phyloP scores from a whole-genome alignment of 2,329 filamentous ascomycete species.

The Botryosphaeria dothidea region DNA sequence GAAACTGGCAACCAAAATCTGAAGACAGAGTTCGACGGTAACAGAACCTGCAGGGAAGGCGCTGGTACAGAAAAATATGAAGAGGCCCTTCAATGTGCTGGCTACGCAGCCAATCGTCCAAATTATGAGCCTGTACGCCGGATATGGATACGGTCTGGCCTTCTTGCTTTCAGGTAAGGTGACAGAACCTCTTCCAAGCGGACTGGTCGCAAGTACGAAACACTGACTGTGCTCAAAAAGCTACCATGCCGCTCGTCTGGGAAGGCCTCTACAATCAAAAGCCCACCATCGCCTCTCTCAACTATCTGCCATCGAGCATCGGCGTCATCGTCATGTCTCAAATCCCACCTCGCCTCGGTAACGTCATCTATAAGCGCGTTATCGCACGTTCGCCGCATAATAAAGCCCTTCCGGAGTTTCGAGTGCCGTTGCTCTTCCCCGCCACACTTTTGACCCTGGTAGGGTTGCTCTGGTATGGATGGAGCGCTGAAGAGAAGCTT shows the following conservation, averaged over 20 bases:
- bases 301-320: slow-evolving; percentile 67
- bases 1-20: slow-evolving; percentile 55
- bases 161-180: slow-evolving; percentile 36
- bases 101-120: slow-evolving; percentile 71
- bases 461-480: slow-evolving; percentile 61
- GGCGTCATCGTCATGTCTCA: slow-evolving; percentile 61
- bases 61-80: slow-evolving; percentile 54
- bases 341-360: slow-evolving; percentile 67
- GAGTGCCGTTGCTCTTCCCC: slow-evolving; percentile 56
- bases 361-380: slow-evolving; percentile 59
- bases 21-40: slow-evolving; percentile 50
- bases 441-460: slow-evolving; percentile 55
- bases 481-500: slow-evolving; percentile 53
- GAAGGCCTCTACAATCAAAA: slow-evolving; percentile 52
- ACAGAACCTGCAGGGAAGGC: slow-evolving; percentile 36
- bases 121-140: slow-evolving; percentile 69
- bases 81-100: slow-evolving; percentile 72
- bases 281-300: slow-evolving; percentile 61
- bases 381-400: slow-evolving; percentile 20
- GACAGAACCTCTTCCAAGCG: too few relatives aligned
- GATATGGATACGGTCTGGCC: slow-evolving; percentile 62
- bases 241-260: slow-evolving; percentile 58
- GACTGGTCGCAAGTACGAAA: too few relatives aligned
- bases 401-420: slow-evolving; percentile 43
- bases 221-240: slow-evolving; percentile 40